These are phyloP conservation scores for Elsinoe fawcettii DNA, from an alignment of 2,329 filamentous ascomycete genomes.

Conservation along the genomic window DNA sequence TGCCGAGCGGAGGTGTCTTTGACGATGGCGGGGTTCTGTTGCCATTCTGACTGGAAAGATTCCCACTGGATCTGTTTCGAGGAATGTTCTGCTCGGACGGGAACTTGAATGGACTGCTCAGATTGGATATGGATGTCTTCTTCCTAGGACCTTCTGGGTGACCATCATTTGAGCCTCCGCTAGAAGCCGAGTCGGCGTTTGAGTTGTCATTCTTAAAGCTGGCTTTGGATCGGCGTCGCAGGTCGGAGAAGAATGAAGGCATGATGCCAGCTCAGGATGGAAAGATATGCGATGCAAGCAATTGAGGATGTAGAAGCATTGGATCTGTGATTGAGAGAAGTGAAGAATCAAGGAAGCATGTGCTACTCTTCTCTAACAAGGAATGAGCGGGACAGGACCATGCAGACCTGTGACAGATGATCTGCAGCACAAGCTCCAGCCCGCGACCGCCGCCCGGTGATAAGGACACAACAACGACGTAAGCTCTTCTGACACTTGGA, in stretches of 20 bases:
- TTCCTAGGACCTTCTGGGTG: constrained; percentile 48
- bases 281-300: neutral
- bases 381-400: constrained; percentile 6
- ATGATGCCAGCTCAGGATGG: constrained; percentile 24
- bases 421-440: constrained; percentile 4
- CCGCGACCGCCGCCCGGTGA: neutral
- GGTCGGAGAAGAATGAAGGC: constrained; percentile 62
- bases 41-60: constrained; percentile 51
- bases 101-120: constrained; percentile 46
- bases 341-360: neutral
- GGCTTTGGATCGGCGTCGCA: constrained; percentile 63
- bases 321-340: neutral
- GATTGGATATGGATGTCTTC: constrained; percentile 51
- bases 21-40: constrained; percentile 17
- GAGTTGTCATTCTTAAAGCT: constrained; percentile 55
- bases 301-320: neutral
- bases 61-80: constrained; percentile 51
- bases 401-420: constrained; percentile 10
- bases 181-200: constrained; percentile 40
- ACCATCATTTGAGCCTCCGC: constrained; percentile 22
- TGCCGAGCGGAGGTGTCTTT: constrained; percentile 33
- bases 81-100: constrained; percentile 32
- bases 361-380: neutral
- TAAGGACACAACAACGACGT: neutral
- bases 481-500: neutral